Percentiles rank a stretch among this genome's conserved stretches.
These are phyloP conservation scores for Cymbopogon flexuosus DNA, from an alignment of 202 grass and related monocot genomes.

Conservation along the genomic window DNA sequence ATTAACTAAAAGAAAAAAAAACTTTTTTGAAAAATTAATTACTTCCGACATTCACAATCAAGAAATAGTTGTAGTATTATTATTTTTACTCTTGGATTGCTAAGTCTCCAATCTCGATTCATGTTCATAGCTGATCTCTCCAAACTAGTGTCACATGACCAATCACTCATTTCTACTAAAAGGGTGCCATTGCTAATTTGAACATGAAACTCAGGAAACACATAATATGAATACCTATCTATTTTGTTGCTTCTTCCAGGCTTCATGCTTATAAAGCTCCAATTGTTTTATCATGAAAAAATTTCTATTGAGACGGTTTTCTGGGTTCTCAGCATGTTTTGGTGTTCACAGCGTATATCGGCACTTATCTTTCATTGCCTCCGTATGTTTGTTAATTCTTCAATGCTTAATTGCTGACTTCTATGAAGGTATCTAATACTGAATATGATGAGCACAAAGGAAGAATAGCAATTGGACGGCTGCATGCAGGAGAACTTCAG, in stretches of 20 bases:
- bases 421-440: conserved; percentile 75
- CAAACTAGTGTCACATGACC: not conserved
- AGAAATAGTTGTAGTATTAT: not conserved
- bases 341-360: not conserved
- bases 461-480: conserved; percentile 90
- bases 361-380: conserved; percentile 4
- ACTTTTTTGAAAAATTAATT: not conserved
- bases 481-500: conserved; percentile 79
- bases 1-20: not conserved
- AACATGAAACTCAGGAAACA: not conserved
- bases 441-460: conserved; percentile 99
- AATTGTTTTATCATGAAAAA: not conserved
- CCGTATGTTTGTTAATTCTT: conserved; percentile 12
- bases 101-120: conserved; percentile 8
- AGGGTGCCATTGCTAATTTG: conserved; percentile 5
- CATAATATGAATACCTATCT: conserved; percentile 1
- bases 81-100: not conserved
- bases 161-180: not conserved
- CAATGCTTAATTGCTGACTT: conserved; percentile 16
- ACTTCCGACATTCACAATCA: not conserved
- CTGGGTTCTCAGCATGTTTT: not conserved
- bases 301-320: not conserved
- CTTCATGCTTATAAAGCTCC: conserved; percentile 12
- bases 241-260: conserved; percentile 17
- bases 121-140: not conserved